Evolutionary conservation across 257 asterid genomes (phyloP).

Genomic region (Gardenia jasminoides): DNA sequence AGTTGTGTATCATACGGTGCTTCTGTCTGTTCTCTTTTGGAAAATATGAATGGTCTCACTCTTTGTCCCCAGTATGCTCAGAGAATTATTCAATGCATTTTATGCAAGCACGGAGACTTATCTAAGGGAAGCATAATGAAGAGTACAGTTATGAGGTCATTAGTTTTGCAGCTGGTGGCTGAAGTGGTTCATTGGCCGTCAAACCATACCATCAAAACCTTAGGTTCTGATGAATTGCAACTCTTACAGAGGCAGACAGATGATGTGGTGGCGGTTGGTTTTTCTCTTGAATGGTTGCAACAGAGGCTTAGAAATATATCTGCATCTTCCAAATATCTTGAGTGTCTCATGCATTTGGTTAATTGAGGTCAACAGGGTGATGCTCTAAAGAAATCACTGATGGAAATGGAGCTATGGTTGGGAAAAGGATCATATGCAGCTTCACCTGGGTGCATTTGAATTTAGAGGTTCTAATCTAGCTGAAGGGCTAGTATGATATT

Average conservation of each 20-base stretch:
- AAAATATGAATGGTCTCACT: slow-evolving; percentile 18
- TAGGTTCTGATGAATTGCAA: slow-evolving; percentile 23
- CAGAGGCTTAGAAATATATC: slow-evolving; percentile 24
- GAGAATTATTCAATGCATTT: slow-evolving; percentile 20
- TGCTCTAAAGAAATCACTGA: slow-evolving; percentile 28
- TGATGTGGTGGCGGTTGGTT: slow-evolving; percentile 35
- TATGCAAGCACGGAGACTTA: slow-evolving; percentile 32
- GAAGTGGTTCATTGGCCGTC: slow-evolving; percentile 27
- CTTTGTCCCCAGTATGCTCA: slow-evolving; percentile 4
- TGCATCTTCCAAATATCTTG: slow-evolving; percentile 17
- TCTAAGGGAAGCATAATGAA: slow-evolving; percentile 27
- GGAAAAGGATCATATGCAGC: slow-evolving; percentile 27
- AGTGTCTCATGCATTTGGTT: slow-evolving; percentile 8
- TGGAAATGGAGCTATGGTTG: slow-evolving; percentile 29
- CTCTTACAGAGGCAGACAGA: slow-evolving; percentile 23
- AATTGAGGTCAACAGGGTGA: slow-evolving; percentile 18
- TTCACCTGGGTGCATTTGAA: slow-evolving; percentile 22
- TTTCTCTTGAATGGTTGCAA: slow-evolving; percentile 39
- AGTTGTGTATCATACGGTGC: slow-evolving; percentile 12
- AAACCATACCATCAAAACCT: slow-evolving; percentile 13
- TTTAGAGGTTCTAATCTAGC: slow-evolving; percentile 20
- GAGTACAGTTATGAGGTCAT: slow-evolving; percentile 27
- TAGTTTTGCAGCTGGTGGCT: slow-evolving; percentile 28
- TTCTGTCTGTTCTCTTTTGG: not conserved
- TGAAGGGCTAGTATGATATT: slow-evolving; percentile 26